A percentile compares a stretch with the other conserved stretches of the same genome.
phyloP scores from a whole-genome alignment of 495 filamentous ascomycete species.

The Poronia punctata region DNA sequence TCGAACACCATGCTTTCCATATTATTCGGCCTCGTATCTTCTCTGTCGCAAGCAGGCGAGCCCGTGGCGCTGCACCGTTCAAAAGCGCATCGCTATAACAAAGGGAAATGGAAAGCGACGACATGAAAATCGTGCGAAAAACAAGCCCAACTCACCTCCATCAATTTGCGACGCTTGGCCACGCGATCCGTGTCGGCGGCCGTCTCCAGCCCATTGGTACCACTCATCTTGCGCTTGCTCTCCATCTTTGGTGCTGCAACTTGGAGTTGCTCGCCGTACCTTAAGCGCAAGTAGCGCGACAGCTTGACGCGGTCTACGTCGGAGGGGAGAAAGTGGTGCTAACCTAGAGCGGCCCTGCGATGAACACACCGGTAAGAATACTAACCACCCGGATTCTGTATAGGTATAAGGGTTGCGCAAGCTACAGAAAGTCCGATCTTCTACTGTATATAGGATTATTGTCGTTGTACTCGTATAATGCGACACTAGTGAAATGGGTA shows the following conservation, averaged over 20 bases:
- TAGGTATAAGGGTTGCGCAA: no score
- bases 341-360: slow-evolving; percentile 2
- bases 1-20: background rate
- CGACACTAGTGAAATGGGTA: no score
- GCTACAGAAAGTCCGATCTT: no score
- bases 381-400: no score
- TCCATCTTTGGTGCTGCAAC: slow-evolving; percentile 43
- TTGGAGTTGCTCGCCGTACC: slow-evolving; percentile 7
- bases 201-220: slow-evolving; percentile 27
- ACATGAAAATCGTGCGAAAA: slow-evolving; percentile 2
- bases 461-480: no score
- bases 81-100: slow-evolving; percentile 6
- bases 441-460: no score
- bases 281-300: slow-evolving; percentile 10
- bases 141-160: slow-evolving; percentile 22
- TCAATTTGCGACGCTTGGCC: slow-evolving; percentile 42
- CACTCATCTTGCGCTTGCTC: slow-evolving; percentile 58
- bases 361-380: no score
- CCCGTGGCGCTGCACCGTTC: background rate
- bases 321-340: slow-evolving; percentile 2
- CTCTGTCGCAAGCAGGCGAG: slow-evolving; percentile 10
- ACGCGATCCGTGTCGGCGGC: slow-evolving; percentile 45
- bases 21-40: no score
- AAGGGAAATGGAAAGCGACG: slow-evolving; percentile 11
- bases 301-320: slow-evolving; percentile 10